Evolutionary conservation across 73 alveolate genomes (phyloP).

Genomic region (Breviolum minutum): DNA sequence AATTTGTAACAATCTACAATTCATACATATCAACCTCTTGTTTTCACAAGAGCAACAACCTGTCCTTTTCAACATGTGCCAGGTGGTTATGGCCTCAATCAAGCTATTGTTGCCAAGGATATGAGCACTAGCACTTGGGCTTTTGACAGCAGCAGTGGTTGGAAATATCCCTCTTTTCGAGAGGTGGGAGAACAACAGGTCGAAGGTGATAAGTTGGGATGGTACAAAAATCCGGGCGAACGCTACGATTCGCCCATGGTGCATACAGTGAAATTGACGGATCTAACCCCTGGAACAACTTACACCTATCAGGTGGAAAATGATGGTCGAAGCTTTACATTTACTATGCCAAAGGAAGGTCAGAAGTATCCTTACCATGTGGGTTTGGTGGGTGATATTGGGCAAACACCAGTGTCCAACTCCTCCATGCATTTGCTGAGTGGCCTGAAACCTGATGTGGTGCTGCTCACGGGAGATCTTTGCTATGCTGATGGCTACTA

Average conservation of each 20-base stretch:
- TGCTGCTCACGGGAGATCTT: constrained; percentile 80
- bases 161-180: constrained; percentile 46
- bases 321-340: constrained; percentile 41
- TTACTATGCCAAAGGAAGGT: constrained; percentile 56
- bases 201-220: constrained; percentile 12
- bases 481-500: constrained; percentile 76
- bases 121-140: constrained; percentile 61
- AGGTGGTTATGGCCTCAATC: not conserved
- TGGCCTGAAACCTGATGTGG: constrained; percentile 72
- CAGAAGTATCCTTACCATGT: constrained; percentile 80
- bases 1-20: too few relatives aligned
- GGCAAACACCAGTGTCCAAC: constrained; percentile 92
- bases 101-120: not conserved
- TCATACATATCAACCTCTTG: too few relatives aligned
- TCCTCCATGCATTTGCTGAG: constrained; percentile 56
- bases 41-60: not conserved
- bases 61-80: not conserved
- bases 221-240: constrained; percentile 68
- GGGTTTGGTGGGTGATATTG: constrained; percentile 73
- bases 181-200: constrained; percentile 32
- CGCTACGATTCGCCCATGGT: constrained; percentile 67
- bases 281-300: constrained; percentile 7
- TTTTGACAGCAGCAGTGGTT: constrained; percentile 27
- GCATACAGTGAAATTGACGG: constrained; percentile 61
- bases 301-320: constrained; percentile 76